A percentile compares a stretch with the other conserved stretches of the same genome.
Evolutionary conservation across 108 stramenopile species (phyloP).

Genomic region (Schizochytrium sp.): DNA sequence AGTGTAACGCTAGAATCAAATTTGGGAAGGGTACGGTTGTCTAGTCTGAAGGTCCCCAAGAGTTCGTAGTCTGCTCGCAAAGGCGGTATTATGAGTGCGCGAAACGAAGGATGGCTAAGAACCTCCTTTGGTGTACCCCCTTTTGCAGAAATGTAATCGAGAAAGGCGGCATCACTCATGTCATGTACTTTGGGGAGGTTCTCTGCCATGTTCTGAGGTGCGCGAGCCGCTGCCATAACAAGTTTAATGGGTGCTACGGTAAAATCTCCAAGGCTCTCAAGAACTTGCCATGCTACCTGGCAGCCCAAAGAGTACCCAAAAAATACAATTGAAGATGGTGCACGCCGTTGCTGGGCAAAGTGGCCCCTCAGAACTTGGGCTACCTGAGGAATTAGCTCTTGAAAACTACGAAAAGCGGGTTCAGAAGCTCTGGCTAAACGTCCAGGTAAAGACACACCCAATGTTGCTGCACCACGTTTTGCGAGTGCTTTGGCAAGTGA

Average conservation of each 20-base stretch:
- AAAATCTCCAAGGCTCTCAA: not conserved
- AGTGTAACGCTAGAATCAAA: not conserved
- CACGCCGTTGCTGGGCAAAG: not conserved
- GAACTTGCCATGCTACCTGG: slow-evolving; percentile 8
- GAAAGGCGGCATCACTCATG: not conserved
- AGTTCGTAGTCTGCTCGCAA: slow-evolving; percentile 24
- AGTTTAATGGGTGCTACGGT: not conserved
- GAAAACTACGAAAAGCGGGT: not conserved
- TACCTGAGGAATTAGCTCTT: not conserved
- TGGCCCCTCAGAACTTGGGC: not conserved
- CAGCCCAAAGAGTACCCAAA: not conserved
- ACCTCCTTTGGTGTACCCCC: slow-evolving; percentile 1
- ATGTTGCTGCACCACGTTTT: not conserved
- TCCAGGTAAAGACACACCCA: not conserved
- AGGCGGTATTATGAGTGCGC: not conserved
- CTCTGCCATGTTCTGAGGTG: not conserved
- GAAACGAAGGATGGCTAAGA: not conserved
- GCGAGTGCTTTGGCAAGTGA: not conserved
- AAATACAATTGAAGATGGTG: not conserved
- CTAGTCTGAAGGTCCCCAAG: not conserved
- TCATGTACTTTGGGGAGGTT: not conserved
- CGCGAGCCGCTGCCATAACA: not conserved
- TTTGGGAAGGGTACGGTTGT: not conserved
- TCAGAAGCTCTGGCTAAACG: not conserved
- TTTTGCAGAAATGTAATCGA: not conserved